Evolutionary conservation across 768 basidiomycete genomes (phyloP), one percentile per base, ranked within the genome.

Genomic region (Neoboletus brunneissimus): DNA sequence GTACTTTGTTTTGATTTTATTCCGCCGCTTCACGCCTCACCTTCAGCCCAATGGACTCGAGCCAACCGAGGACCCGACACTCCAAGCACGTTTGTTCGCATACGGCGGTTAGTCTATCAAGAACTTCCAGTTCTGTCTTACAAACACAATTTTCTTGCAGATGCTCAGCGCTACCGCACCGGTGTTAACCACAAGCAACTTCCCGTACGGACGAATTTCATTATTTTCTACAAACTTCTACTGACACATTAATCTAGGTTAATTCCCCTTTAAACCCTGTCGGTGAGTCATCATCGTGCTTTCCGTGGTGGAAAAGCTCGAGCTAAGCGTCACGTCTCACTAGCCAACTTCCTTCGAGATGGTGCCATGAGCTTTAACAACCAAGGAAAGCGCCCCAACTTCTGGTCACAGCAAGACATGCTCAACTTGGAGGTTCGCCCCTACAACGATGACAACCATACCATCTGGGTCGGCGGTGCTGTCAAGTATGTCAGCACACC

Each of bases 81-180:
- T 85, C 22, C 83, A 85, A 66, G 75, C 77, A 18, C 79, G 83
- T 34, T 70, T 84, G 51, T 85, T 84, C 70, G 77, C 81, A 1
- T 85, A 86, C 64, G 77, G 77, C 42, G 80, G 79, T 74, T 61
- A 57, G 68, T 50, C 43, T 35, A 9, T 40, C 35, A 18, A 22
- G 43, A 49, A 10, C 22, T 8, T 12, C 22, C 3, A 11, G 10
- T 48, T 42, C 15, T 43, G 5, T 22, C 38, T n/a, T 23, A 20
- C 8, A 23, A 10, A 25, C 5, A 0, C 9, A n/a, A 27, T 44
- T 27, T 10, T 10, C 31, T 32, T 11, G 6, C 46, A 71, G 76
- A 77, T 60, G 71, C 75, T 2, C 73, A 75, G 15, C 69, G 76
- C 10, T 74, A 76, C 58, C 74, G 75, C 11, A 67, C 71, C 23